A percentile compares a stretch with the other conserved stretches of the same genome.
Conservation (phyloP, 1,139 yeast genomes). For the Arxiozyma bovina region DNA sequence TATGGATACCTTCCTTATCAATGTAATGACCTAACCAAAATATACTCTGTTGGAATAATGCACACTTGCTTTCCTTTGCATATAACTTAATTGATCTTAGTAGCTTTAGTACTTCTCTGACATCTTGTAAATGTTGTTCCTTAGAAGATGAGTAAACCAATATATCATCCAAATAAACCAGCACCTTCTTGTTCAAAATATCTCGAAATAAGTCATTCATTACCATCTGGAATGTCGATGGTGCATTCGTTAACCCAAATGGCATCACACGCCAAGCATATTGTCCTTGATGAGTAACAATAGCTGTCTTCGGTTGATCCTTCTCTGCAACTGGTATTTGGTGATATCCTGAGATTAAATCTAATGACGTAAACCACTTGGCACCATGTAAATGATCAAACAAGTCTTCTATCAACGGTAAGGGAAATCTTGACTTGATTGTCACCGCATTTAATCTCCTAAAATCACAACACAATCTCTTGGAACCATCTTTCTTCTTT, state of each 20-base stretch:
- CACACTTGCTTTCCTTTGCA: not conserved
- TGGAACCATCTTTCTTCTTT: slow-evolving; percentile 19
- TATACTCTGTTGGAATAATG: not conserved
- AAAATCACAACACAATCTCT: slow-evolving; percentile 20
- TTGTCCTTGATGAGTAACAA: slow-evolving; percentile 8
- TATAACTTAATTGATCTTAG: not conserved
- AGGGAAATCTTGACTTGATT: slow-evolving; percentile 15
- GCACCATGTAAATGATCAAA: slow-evolving; percentile 6
- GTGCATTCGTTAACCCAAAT: slow-evolving; percentile 8
- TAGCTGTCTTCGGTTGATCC: slow-evolving; percentile 9
- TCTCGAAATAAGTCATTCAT: slow-evolving; percentile 11
- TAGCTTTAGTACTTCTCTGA: not conserved
- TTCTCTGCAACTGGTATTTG: slow-evolving; percentile 6
- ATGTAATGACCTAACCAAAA: not conserved
- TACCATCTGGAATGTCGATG: slow-evolving; percentile 5
- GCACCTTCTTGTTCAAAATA: slow-evolving; percentile 9
- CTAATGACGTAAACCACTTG: slow-evolving; percentile 1
- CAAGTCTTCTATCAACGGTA: slow-evolving; percentile 18
- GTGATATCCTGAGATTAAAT: slow-evolving; percentile 8
- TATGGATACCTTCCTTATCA: not conserved
- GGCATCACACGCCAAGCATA: slow-evolving; percentile 7
- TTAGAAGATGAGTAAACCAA: slow-evolving; percentile 14
- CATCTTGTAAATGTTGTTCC: slow-evolving; percentile 15
- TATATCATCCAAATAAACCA: slow-evolving; percentile 25
- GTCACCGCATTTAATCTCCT: slow-evolving; percentile 18